A percentile compares a stretch with the other conserved stretches of the same genome.
Evolutionary conservation across 495 filamentous ascomycete species (phyloP).

Genomic region (Immersiella caudata): DNA sequence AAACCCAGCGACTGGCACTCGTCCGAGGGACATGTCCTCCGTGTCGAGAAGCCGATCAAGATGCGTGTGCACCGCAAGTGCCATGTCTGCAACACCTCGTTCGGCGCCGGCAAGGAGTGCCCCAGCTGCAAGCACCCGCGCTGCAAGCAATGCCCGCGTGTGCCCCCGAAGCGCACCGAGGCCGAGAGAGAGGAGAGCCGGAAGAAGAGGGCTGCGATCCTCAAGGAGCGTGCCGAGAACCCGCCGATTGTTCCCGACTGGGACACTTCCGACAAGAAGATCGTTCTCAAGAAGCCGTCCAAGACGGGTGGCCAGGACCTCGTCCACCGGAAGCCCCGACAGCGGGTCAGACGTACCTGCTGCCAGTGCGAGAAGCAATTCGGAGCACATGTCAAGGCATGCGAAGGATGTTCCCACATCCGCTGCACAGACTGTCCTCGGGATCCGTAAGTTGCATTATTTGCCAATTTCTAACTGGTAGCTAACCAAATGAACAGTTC

Average conservation of each 20-base stretch:
- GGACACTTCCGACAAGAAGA: constrained; percentile 44
- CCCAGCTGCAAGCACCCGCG: constrained; percentile 71
- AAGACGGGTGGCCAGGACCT: constrained; percentile 71
- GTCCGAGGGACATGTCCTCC: constrained; percentile 60
- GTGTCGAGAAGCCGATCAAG: constrained; percentile 85
- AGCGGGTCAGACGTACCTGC: constrained; percentile 75
- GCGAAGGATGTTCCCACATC: constrained; percentile 69
- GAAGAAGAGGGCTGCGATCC: constrained; percentile 45
- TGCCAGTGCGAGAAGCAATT: constrained; percentile 75
- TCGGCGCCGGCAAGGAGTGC: constrained; percentile 66
- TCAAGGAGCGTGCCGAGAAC: constrained; percentile 54
- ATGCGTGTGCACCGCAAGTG: constrained; percentile 88
- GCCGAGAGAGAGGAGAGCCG: constrained; percentile 53
- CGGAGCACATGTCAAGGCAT: constrained; percentile 49
- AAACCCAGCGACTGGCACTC: constrained; percentile 70
- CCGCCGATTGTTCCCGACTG: constrained; percentile 52
- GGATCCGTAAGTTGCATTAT: constrained; percentile 66
- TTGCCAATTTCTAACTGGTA: constrained; percentile 11
- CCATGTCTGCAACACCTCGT: constrained; percentile 71
- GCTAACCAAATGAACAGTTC: constrained; percentile 51
- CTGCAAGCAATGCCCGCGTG: constrained; percentile 79
- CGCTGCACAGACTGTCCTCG: constrained; percentile 83
- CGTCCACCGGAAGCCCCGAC: constrained; percentile 64
- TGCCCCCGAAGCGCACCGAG: constrained; percentile 60
- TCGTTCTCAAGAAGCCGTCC: constrained; percentile 61